Base-by-base conservation (phyloP, 2,329 filamentous ascomycete species). In the Colletotrichum sp. region DNA sequence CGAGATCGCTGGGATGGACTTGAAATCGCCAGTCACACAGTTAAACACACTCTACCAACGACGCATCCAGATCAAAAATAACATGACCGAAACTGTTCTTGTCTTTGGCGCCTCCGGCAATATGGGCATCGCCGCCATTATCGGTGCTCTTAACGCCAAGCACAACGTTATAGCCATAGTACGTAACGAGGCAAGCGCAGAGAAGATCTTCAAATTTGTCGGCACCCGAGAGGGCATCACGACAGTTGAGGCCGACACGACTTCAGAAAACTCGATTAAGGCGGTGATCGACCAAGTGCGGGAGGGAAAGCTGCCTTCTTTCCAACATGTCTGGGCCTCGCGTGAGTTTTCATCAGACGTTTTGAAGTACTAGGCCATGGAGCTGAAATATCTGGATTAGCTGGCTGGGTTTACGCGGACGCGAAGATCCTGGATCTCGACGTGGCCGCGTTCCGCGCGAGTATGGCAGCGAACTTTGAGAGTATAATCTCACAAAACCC, bases 41-140 rank as follows among this genome's bases (percentile, higher is more conserved):
- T 47, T 12, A 4, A 9, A 0, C 18, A 4, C n/a, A 47, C 3
- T 47, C 2, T 21, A 2, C 18, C 43, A 47, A 7, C 43, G 6
- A 4, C 43, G 43, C 43, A 47, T 47, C 6, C 1, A 47, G 6
- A 47, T 47, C 11, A 1, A 21, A 51, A 12, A 34, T 31, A 68
- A 8, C 15, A 72, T 72, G 70, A 34, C 58, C 11, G 65, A 82
- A 63, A 83, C 81, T 9, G 79, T 85, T 68, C 79, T 86, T n/a
- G 76, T 86, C 29, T 78, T 84, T 58, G 84, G 83, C 55, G 79
- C 83, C 5, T 83, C 83, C 11, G 83, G 83, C n/a, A 84, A 85
- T 72, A 82, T 85, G 58, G 83, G 83, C 75, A 74, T 81, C 6
- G 76, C 82, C 6, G 82, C 80, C 58, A 73, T 83, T 33, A 79